Conservation (phyloP, 768 basidiomycete genomes). For the Krasilnikovozyma curviuscula region DNA sequence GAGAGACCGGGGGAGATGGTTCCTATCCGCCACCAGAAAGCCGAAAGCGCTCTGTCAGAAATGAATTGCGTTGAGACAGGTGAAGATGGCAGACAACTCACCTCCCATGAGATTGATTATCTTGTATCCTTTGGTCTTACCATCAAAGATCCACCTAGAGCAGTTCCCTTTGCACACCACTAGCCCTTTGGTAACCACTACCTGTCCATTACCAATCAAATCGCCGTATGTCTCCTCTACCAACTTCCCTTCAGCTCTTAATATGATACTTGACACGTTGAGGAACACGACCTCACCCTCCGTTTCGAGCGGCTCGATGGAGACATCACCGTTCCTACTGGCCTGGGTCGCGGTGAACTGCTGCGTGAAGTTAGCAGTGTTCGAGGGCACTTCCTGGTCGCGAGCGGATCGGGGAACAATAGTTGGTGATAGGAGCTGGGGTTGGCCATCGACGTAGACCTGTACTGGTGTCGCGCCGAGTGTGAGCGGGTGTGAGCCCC, state of each 20-base stretch:
- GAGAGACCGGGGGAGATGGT: constrained; percentile 39
- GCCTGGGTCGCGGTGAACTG: constrained; percentile 40
- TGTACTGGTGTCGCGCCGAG: constrained; percentile 61
- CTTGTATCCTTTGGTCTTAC: neutral
- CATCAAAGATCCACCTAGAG: too few species aligned
- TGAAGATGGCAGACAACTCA: too few species aligned
- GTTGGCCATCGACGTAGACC: constrained; percentile 67
- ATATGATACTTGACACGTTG: constrained; percentile 39
- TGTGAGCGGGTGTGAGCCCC: constrained; percentile 44
- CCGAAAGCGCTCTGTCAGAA: too few species aligned
- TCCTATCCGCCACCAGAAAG: too few species aligned
- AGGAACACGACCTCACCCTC: constrained; percentile 38
- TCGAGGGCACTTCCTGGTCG: constrained; percentile 36
- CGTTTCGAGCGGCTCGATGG: neutral
- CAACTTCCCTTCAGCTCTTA: constrained; percentile 24
- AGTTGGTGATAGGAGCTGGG: constrained; percentile 31
- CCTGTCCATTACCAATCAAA: constrained; percentile 25
- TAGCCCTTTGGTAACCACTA: constrained; percentile 37
- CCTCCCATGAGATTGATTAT: constrained; percentile 43
- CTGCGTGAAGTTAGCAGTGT: constrained; percentile 51
- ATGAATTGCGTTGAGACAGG: too few species aligned
- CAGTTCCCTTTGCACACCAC: constrained; percentile 34
- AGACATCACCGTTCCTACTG: constrained; percentile 23
- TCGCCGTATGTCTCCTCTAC: constrained; percentile 1
- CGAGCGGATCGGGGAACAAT: constrained; percentile 19